These are phyloP conservation scores for Fusarium duplospermum DNA, from an alignment of 2,329 filamentous ascomycete genomes.

Conservation along the genomic window DNA sequence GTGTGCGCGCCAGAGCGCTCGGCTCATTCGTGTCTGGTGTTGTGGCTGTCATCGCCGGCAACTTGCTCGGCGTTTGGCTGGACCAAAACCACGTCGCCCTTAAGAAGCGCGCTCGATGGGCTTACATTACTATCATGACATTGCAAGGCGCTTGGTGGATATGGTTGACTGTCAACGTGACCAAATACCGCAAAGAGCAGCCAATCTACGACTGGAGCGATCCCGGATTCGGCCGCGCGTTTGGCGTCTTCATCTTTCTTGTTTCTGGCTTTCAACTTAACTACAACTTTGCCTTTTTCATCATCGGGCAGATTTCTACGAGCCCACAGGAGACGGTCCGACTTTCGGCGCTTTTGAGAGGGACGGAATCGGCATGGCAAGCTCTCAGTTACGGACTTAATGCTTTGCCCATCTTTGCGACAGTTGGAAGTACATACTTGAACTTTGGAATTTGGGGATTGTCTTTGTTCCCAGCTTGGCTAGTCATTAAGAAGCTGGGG, in stretches of 20 bases:
- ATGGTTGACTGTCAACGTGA: slow-evolving; percentile 73
- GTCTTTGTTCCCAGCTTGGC: slow-evolving; percentile 71
- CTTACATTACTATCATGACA: slow-evolving; percentile 62
- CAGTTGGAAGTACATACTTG: slow-evolving; percentile 72
- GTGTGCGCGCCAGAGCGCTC: slow-evolving; percentile 69
- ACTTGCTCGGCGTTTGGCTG: slow-evolving; percentile 70
- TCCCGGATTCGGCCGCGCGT: slow-evolving; percentile 70
- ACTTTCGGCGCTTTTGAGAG: slow-evolving; percentile 71
- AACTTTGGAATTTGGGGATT: slow-evolving; percentile 75
- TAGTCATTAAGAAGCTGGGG: slow-evolving; percentile 53
- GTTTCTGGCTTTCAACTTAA: slow-evolving; percentile 77
- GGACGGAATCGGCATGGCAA: slow-evolving; percentile 76
- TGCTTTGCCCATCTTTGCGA: slow-evolving; percentile 68
- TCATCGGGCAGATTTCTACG: slow-evolving; percentile 71
- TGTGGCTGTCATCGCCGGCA: slow-evolving; percentile 70
- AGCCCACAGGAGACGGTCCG: slow-evolving; percentile 71
- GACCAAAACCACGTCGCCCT: slow-evolving; percentile 65
- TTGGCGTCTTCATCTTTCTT: slow-evolving; percentile 73
- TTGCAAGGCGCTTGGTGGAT: slow-evolving; percentile 76
- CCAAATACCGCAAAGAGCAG: slow-evolving; percentile 63
- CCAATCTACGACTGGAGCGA: slow-evolving; percentile 74
- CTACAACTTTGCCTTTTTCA: slow-evolving; percentile 77
- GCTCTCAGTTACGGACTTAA: slow-evolving; percentile 75
- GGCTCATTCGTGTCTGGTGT: slow-evolving; percentile 76
- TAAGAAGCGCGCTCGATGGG: slow-evolving; percentile 61